Conservation (phyloP, 2,329 filamentous ascomycete genomes). For the Claviceps purpurea region DNA sequence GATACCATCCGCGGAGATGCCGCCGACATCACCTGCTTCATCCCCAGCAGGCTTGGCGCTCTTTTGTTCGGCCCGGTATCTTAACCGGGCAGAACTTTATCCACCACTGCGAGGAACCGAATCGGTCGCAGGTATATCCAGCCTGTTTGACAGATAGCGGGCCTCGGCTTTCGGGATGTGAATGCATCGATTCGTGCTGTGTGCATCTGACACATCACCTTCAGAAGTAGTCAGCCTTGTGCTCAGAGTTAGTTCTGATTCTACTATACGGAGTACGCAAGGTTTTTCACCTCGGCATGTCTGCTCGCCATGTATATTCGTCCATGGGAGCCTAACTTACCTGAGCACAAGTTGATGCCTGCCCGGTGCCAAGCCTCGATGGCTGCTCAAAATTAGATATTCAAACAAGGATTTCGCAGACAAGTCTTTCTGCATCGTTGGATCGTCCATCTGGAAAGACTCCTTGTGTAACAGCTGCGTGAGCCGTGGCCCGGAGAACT, state of each 20-base stretch:
- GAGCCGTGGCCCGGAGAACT: neutral
- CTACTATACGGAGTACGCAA: neutral
- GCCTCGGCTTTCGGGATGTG: neutral
- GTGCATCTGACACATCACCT: neutral
- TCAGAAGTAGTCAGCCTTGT: neutral
- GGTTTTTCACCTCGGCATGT: neutral
- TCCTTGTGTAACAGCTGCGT: neutral
- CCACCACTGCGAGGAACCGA: no score
- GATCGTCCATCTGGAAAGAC: neutral
- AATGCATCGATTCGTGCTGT: no score
- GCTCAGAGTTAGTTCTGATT: neutral
- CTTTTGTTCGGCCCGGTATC: no score
- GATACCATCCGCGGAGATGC: no score
- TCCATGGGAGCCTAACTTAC: neutral
- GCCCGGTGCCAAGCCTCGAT: neutral
- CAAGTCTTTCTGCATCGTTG: no score
- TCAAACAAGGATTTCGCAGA: neutral
- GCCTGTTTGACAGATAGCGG: neutral
- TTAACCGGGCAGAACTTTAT: no score
- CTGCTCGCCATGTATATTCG: no score
- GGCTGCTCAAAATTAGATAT: neutral
- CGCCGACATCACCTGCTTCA: no score
- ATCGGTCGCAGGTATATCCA: neutral
- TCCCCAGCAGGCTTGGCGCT: no score
- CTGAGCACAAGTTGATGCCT: neutral